A percentile compares a stretch with the other conserved stretches of the same genome.
Conservation (phyloP, 2,329 filamentous ascomycete genomes). For the Colletotrichum sp. region DNA sequence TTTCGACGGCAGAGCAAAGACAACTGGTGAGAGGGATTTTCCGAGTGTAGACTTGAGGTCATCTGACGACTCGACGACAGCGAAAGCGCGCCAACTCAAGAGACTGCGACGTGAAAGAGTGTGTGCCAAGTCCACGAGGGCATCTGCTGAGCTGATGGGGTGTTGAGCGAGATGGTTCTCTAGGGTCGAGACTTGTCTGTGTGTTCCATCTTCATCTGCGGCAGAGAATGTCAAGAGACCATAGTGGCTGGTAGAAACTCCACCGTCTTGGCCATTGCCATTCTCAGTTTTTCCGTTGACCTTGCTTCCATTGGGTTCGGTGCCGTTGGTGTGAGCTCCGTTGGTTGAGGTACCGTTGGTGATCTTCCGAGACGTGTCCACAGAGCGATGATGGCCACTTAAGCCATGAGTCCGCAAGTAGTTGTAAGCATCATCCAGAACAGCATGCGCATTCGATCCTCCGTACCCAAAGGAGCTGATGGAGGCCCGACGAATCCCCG, state of each 20-base stretch:
- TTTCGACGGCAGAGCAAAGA: slow-evolving; percentile 2
- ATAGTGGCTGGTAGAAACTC: neutral
- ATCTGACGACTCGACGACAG: neutral
- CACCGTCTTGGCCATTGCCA: neutral
- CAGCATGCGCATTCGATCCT: slow-evolving; percentile 58
- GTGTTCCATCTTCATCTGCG: neutral
- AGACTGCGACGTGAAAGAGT: neutral
- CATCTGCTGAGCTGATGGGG: neutral
- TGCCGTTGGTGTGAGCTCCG: neutral
- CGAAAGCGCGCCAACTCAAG: neutral
- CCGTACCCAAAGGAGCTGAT: slow-evolving; percentile 65
- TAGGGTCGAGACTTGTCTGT: neutral
- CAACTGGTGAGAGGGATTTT: neutral
- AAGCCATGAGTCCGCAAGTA: slow-evolving; percentile 38
- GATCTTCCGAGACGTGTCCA: neutral
- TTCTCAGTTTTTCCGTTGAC: neutral
- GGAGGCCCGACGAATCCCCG: slow-evolving; percentile 51
- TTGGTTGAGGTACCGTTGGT: neutral
- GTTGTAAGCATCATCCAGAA: slow-evolving; percentile 39
- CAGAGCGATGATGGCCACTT: neutral
- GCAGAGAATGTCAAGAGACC: neutral
- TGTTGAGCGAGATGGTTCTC: neutral
- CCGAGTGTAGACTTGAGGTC: neutral
- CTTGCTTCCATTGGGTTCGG: neutral
- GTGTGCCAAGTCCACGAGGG: neutral